Evolutionary conservation across 176 grass and related monocot genomes (phyloP).

Genomic region (Carex myosuroides): DNA sequence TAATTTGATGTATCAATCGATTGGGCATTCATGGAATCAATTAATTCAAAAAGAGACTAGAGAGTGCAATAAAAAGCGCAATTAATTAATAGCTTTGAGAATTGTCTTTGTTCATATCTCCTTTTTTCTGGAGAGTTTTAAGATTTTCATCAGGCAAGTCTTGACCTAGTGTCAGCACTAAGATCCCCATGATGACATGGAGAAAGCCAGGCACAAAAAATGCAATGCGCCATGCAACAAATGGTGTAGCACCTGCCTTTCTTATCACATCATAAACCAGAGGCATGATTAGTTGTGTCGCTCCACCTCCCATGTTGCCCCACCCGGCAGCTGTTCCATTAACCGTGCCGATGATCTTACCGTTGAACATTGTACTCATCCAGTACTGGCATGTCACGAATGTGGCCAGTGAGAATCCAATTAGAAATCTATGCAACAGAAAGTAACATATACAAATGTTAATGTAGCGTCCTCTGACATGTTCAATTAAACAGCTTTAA

Average conservation of each 20-base stretch:
- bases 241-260: constrained; percentile 36
- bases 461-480: no score
- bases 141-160: constrained; percentile 87
- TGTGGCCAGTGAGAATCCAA: constrained; percentile 69
- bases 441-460: background rate
- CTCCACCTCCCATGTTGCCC: constrained; percentile 96
- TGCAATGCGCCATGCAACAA: constrained; percentile 62
- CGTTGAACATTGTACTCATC: constrained; percentile 96
- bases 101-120: constrained; percentile 55
- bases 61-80: background rate
- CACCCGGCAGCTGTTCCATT: constrained; percentile 58
- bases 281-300: constrained; percentile 91
- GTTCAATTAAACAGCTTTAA: no score
- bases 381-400: constrained; percentile 91
- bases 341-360: constrained; percentile 62
- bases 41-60: background rate
- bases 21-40: background rate
- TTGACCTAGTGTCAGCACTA: constrained; percentile 65
- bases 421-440: constrained; percentile 42
- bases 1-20: background rate
- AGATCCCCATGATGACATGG: constrained; percentile 55
- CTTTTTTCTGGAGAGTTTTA: constrained; percentile 43
- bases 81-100: constrained; percentile 36
- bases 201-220: constrained; percentile 63
- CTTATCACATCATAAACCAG: constrained; percentile 62